Percentiles rank a stretch among this genome's conserved stretches.
Evolutionary conservation across 1,284 basidiomycete species (phyloP).

Genomic region (Pascua sp.): DNA sequence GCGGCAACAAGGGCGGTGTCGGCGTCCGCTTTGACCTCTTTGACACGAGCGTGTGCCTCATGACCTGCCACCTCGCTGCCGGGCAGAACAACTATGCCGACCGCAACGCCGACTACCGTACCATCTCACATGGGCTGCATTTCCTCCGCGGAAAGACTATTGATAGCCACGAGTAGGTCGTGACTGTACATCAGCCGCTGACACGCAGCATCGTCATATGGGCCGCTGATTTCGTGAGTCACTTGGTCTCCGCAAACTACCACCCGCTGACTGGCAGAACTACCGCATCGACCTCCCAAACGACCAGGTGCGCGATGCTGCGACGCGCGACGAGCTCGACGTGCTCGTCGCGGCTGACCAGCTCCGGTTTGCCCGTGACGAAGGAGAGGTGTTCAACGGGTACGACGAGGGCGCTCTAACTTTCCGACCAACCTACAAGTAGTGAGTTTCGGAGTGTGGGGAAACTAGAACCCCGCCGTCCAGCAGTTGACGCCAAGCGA

Average conservation of each 20-base stretch:
- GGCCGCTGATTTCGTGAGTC: conserved; percentile 71
- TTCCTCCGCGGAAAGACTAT: conserved; percentile 88
- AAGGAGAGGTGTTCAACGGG: conserved; percentile 68
- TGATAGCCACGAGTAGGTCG: conserved; percentile 75
- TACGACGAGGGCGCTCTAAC: conserved; percentile 84
- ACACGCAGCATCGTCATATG: conserved; percentile 63
- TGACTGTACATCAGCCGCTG: not conserved
- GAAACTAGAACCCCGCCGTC: not conserved
- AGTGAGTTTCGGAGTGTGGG: conserved; percentile 20
- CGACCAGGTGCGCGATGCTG: conserved; percentile 67
- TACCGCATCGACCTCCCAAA: conserved; percentile 89
- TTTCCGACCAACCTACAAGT: conserved; percentile 60
- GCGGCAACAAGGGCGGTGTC: conserved; percentile 94
- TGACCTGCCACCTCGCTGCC: conserved; percentile 88
- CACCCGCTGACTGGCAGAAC: conserved; percentile 54
- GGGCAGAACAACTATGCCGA: conserved; percentile 86
- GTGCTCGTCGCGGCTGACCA: conserved; percentile 78
- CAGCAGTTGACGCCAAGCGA: conserved; percentile 31
- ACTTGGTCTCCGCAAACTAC: not conserved
- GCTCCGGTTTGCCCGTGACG: conserved; percentile 67
- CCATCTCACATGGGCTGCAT: conserved; percentile 75
- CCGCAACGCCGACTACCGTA: conserved; percentile 86
- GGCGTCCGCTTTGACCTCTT: conserved; percentile 86
- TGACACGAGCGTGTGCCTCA: conserved; percentile 88
- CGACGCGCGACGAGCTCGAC: conserved; percentile 64